Evolutionary conservation across 2,329 filamentous ascomycete species (phyloP), one percentile per base, ranked within the genome.

Genomic region (Talaromyces marneffei): DNA sequence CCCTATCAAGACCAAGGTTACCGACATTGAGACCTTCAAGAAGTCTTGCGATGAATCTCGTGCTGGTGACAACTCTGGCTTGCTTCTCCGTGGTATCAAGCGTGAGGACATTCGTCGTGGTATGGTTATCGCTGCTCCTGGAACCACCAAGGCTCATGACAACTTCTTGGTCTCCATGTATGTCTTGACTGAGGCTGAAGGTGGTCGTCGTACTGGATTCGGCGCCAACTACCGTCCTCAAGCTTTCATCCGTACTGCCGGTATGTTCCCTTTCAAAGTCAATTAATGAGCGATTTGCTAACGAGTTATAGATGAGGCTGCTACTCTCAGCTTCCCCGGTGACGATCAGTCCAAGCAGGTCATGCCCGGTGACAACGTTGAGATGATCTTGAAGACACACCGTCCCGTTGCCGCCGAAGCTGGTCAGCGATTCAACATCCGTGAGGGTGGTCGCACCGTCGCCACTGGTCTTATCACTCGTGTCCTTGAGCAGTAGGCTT

Each of bases 11-110:
- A 97, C 94, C 78, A 97, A 97, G 85, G 93, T 99, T 67, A 99
- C 94, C 73, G 95, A 99, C 74, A 97, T 99, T 69, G 94, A 99
- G 84, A 99, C 93, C 67, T 99, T 99, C 85, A 97, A 97, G 86
- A 99, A 99, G 86, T 95, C 92, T 55, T 97, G 94, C 79, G 92
- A 97, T 62, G 91, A 96, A 80, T 96, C 93, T 63, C 87, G 90
- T 71, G 94, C 94, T 65, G 94, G 94, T 78, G 94, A 99, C 80
- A 99, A 97, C 87, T 97, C 94, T 27, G 94, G 94, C 74, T 89
- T 99, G 39, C 86, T 99, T 59, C 88, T 99, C 78, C 91, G 94
- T 80, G 93, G 94, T 83, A 80, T 99, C 74, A 92, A 92, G 80
- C 92, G 94, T 73, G 94, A 99, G 81, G 95, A 99, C 72, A 85